Evolutionary conservation across 345 rosid genomes (phyloP).

Genomic region (Linum tenue): DNA sequence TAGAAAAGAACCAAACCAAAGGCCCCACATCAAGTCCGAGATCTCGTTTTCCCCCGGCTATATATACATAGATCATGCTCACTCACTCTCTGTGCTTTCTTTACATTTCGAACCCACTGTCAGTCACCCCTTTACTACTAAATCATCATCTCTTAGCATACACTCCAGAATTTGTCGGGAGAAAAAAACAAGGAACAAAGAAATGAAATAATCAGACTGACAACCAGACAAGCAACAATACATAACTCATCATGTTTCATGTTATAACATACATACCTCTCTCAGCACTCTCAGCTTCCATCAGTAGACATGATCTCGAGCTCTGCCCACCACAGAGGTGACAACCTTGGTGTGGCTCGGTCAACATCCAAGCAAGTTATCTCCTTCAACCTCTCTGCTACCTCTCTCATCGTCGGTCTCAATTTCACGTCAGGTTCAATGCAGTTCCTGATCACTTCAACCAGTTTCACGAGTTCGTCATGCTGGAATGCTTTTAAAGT

Average conservation of each 20-base stretch:
- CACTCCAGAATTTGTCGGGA: background rate
- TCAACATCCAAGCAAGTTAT: constrained; percentile 67
- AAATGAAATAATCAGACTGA: background rate
- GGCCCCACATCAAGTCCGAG: too few relatives aligned
- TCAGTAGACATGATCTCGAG: constrained; percentile 72
- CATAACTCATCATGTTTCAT: background rate
- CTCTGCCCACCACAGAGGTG: constrained; percentile 97
- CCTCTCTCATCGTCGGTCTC: constrained; percentile 52
- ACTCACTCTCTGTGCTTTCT: background rate
- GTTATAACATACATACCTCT: background rate
- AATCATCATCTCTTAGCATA: background rate
- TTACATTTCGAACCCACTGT: background rate
- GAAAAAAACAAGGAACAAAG: background rate
- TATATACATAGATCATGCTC: too few relatives aligned
- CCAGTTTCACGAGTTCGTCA: constrained; percentile 37
- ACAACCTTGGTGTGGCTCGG: constrained; percentile 59
- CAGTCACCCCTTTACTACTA: background rate
- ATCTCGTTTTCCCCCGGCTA: too few relatives aligned
- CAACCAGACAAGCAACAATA: background rate
- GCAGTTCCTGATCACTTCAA: constrained; percentile 57
- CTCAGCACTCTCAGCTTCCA: constrained; percentile 21
- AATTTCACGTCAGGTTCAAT: constrained; percentile 42
- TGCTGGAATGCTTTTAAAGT: constrained; percentile 48
- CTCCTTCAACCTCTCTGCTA: constrained; percentile 50
- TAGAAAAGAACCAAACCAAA: too few relatives aligned